These are phyloP conservation scores for Triticum urartu DNA, from an alignment of 176 grass and related monocot species.

Conservation along the genomic window DNA sequence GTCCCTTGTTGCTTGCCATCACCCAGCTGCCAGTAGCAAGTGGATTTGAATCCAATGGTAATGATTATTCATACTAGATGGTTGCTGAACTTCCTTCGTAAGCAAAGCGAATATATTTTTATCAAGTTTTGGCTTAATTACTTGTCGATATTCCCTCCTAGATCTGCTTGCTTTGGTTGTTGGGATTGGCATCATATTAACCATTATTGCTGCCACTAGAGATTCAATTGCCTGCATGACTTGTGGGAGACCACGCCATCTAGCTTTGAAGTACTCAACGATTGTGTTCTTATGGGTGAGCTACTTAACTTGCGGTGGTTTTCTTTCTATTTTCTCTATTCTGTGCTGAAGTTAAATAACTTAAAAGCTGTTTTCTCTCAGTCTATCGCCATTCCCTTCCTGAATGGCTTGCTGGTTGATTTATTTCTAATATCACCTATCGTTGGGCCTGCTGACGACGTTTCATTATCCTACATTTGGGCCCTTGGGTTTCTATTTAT, in stretches of 20 bases:
- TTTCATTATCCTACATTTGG: not conserved
- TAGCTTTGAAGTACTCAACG: constrained; percentile 28
- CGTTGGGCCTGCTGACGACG: not conserved
- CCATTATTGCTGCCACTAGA: constrained; percentile 22
- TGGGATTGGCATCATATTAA: constrained; percentile 41
- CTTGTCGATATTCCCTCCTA: constrained; percentile 10
- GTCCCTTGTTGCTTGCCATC: constrained; percentile 38
- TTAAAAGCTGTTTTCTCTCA: constrained; percentile 19
- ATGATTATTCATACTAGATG: not conserved
- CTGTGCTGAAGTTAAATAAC: constrained; percentile 16
- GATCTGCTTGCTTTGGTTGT: constrained; percentile 45
- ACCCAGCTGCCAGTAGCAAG: constrained; percentile 27
- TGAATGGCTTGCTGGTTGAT: constrained; percentile 20
- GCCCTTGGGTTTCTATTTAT: not conserved
- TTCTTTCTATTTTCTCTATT: constrained; percentile 1
- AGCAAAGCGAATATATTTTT: not conserved
- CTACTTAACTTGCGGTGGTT: not conserved
- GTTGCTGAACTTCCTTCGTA: not conserved
- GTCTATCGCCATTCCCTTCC: constrained; percentile 31
- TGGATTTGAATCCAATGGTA: constrained; percentile 41
- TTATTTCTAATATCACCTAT: not conserved
- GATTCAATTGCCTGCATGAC: constrained; percentile 16
- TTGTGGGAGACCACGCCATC: constrained; percentile 5
- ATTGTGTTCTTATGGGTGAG: constrained; percentile 41
- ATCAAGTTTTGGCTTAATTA: not conserved